A percentile compares a stretch with the other conserved stretches of the same genome.
Conservation (phyloP, 345 rosid genomes). For the rapeseed (Brassica napus) region Da-Ae NC_063446.1:68038001-68038500, state of each 20-base stretch:
- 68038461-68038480: no score
- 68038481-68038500: no score
- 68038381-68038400: not conserved
- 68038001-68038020: constrained; percentile 99
- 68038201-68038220: not conserved
- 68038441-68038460: no score
- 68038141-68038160: not conserved
- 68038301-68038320: not conserved
- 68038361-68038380: not conserved
- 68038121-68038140: not conserved
- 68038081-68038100: not conserved
- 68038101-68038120: not conserved
- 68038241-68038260: not conserved
- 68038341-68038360: not conserved
- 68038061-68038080: constrained; percentile 49
- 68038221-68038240: not conserved
- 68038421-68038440: no score
- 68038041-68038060: constrained; percentile 89
- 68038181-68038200: not conserved
- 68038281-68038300: not conserved
- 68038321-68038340: not conserved
- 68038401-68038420: not conserved
- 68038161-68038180: not conserved
- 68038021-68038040: constrained; percentile 96
- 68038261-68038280: not conserved